Base-by-base conservation (phyloP, 148 eudicot genomes). In the Selenicereus undatus region DNA sequence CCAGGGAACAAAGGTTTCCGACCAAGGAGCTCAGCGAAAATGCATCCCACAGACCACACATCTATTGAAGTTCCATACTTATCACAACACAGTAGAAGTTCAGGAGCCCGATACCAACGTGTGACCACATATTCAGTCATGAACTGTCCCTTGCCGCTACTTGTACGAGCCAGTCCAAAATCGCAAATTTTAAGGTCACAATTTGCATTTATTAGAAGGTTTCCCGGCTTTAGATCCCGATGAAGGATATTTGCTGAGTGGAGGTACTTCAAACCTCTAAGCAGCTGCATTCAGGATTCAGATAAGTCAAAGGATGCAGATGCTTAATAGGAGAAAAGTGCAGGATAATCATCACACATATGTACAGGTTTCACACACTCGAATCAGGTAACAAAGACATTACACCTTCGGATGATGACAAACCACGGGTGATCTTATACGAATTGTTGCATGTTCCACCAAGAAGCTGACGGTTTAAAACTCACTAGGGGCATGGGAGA, bases 91-190 rank as follows among this genome's bases (percentile, higher is more conserved):
- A 93, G 86, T 26, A 93, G 92, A 32, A 93, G 92, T 79, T 93
- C 94, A 0, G 97, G 97, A 35, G 94, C 97, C 30, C 97, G 75
- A 74, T 93, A 93, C 97, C 97, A 93, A 2, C 97, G 92, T 30
- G 97, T 93, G 24, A 93, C 97, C 45, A 93, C 97, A 27, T 93
- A 93, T 82, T 93, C 94, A 0, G 97, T 93, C 97, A 93, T 93
- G 81, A 91, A 91, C 48, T 90, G 97, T 5, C 88, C 94, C 68
- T 89, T 88, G n/a, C 89, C 89, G 52, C 88, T 89, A 78, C 90
- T 90, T 45, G 94, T 90, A 20, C 97, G 91, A 54, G 97, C 97
- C 48, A 93, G 88, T 32, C 97, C 97, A 69, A 93, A 93, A 83
- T 93, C 97, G 54, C 97, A 93, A 48, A 93, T 93, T 81, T 93